These are phyloP conservation scores for Pythium oligandrum DNA, from an alignment of 352 stramenopile species.

Conservation along the genomic window DNA sequence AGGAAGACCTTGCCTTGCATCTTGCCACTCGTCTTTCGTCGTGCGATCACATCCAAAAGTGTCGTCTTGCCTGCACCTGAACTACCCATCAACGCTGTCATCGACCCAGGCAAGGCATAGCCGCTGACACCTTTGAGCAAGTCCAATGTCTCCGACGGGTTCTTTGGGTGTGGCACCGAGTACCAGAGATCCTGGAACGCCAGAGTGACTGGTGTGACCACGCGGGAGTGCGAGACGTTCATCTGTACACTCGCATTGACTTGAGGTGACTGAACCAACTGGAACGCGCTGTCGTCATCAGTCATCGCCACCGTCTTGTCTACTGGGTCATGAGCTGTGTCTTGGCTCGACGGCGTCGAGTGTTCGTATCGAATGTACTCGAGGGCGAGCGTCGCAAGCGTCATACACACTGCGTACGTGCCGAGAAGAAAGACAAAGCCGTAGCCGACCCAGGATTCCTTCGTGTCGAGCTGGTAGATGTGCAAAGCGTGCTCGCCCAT, in stretches of 20 bases:
- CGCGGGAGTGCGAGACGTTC: constrained; percentile 2
- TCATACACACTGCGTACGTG: constrained; percentile 13
- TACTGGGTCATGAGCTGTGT: background rate
- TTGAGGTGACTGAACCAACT: constrained; percentile 2
- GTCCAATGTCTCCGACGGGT: constrained; percentile 38
- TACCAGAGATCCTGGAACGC: constrained; percentile 32
- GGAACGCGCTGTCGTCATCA: constrained; percentile 13
- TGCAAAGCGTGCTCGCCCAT: constrained; percentile 30
- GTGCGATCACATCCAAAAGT: constrained; percentile 38
- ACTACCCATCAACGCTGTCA: constrained; percentile 18
- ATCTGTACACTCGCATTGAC: constrained; percentile 4
- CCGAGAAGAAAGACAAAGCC: constrained; percentile 16
- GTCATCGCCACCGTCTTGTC: background rate
- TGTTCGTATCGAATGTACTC: constrained; percentile 17
- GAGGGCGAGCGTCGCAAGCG: constrained; percentile 5
- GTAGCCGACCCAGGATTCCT: constrained; percentile 24
- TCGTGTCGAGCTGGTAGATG: constrained; percentile 23
- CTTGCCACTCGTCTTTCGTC: constrained; percentile 43
- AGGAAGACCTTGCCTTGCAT: constrained; percentile 37
- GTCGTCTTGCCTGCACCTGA: constrained; percentile 29
- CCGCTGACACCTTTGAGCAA: constrained; percentile 41
- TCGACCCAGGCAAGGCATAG: constrained; percentile 6
- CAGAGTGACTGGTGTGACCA: constrained; percentile 25
- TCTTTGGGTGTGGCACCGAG: constrained; percentile 27
- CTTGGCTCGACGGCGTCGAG: background rate